These are phyloP conservation scores for Penicillium sp. DNA, from an alignment of 2,329 filamentous ascomycete genomes.

Conservation along the genomic window DNA sequence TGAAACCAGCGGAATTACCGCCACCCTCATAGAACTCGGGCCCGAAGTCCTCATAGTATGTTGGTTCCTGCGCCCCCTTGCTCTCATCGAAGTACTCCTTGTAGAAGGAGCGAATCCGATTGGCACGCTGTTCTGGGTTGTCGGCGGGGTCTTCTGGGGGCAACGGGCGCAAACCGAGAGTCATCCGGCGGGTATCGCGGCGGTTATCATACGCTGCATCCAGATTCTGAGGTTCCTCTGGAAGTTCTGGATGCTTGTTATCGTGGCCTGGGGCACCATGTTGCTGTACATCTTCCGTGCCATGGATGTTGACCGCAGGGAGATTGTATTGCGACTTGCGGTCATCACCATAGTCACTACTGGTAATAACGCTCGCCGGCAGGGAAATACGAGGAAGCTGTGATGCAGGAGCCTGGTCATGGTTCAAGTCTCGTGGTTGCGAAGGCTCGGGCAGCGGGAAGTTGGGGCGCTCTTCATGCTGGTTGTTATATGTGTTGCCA, in stretches of 20 bases:
- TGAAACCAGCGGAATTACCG: constrained; percentile 39
- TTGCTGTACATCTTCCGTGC: constrained; percentile 23
- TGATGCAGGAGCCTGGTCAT: constrained; percentile 20
- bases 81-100: constrained; percentile 98
- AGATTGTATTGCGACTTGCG: constrained; percentile 51
- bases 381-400: constrained; percentile 39
- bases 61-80: constrained; percentile 51
- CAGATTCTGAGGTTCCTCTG: constrained; percentile 29
- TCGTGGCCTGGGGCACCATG: constrained; percentile 13
- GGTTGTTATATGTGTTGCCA: background rate
- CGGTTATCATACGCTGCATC: constrained; percentile 28
- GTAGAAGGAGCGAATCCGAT: constrained; percentile 97
- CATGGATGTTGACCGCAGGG: constrained; percentile 35
- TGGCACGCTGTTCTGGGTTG: constrained; percentile 90
- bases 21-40: constrained; percentile 65
- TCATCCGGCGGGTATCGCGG: constrained; percentile 53
- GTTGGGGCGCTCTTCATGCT: constrained; percentile 20
- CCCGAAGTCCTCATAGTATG: constrained; percentile 76
- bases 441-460: constrained; percentile 23
- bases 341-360: constrained; percentile 57
- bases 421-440: constrained; percentile 16
- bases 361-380: constrained; percentile 51
- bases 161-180: constrained; percentile 72
- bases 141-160: constrained; percentile 84
- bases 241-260: constrained; percentile 21